These are phyloP conservation scores for Aphanomyces astaci DNA, from an alignment of 352 stramenopile genomes.

Conservation along the genomic window DNA sequence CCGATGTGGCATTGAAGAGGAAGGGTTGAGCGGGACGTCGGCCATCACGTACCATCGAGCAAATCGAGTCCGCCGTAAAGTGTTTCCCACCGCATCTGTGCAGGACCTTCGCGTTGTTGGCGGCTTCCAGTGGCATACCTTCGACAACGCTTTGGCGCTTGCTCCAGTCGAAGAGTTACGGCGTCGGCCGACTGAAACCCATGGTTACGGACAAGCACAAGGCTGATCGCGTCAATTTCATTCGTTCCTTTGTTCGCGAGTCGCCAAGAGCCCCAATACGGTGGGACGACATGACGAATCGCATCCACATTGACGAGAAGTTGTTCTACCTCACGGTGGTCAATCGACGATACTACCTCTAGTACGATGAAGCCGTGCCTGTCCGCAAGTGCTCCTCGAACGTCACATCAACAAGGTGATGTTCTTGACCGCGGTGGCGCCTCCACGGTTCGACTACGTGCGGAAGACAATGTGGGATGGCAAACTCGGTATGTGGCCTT, in stretches of 20 bases:
- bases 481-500: no score
- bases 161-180: not conserved
- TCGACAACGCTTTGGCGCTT: not conserved
- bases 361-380: not conserved
- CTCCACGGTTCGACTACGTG: constrained; percentile 4
- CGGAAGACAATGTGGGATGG: no score
- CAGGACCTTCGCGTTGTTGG: not conserved
- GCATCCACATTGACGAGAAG: constrained; percentile 8
- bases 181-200: not conserved
- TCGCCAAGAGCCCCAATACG: not conserved
- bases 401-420: constrained; percentile 14
- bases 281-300: not conserved
- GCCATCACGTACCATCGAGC: not conserved
- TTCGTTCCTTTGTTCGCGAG: not conserved
- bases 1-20: not conserved
- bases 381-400: constrained; percentile 4
- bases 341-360: not conserved
- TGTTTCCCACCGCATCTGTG: constrained; percentile 2
- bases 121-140: constrained; percentile 1
- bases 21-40: not conserved
- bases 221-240: not conserved
- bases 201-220: constrained; percentile 15
- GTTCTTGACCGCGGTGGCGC: constrained; percentile 1
- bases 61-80: constrained; percentile 5
- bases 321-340: constrained; percentile 4